phyloP scores from a whole-genome alignment of 163 green algal species.

The Volvox carteri region DNA sequence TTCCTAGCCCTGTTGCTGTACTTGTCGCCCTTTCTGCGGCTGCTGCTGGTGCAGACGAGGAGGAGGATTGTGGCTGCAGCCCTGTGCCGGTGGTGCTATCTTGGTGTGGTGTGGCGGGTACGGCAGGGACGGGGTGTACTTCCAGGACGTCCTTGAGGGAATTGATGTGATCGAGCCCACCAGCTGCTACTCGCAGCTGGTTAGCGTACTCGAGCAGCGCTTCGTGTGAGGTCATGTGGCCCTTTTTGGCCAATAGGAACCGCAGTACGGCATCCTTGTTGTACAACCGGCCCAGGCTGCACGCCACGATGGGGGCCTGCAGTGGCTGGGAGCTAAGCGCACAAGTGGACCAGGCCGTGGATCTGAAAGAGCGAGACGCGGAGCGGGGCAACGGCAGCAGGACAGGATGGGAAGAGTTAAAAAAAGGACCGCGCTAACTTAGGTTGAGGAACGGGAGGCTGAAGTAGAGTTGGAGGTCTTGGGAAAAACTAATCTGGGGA shows the following conservation, averaged over 20 bases:
- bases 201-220: slow-evolving; percentile 67
- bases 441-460: no score
- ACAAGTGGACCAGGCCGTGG: slow-evolving; percentile 74
- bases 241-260: slow-evolving; percentile 73
- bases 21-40: neutral
- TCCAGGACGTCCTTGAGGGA: slow-evolving; percentile 71
- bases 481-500: no score
- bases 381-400: no score
- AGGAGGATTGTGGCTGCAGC: no score
- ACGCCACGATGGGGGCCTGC: slow-evolving; percentile 72
- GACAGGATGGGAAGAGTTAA: no score
- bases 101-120: no score
- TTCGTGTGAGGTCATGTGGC: neutral
- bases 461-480: no score
- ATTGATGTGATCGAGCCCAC: slow-evolving; percentile 70
- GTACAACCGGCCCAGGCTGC: slow-evolving; percentile 79
- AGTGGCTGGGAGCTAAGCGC: slow-evolving; percentile 72
- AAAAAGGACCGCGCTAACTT: no score
- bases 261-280: slow-evolving; percentile 80
- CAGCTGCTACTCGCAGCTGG: slow-evolving; percentile 60
- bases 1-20: neutral
- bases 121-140: slow-evolving; percentile 53
- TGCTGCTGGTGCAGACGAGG: neutral
- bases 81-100: neutral
- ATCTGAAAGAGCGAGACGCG: slow-evolving; percentile 53